Evolutionary conservation across 257 asterid species (phyloP).

Genomic region (Henckelia pumila): DNA sequence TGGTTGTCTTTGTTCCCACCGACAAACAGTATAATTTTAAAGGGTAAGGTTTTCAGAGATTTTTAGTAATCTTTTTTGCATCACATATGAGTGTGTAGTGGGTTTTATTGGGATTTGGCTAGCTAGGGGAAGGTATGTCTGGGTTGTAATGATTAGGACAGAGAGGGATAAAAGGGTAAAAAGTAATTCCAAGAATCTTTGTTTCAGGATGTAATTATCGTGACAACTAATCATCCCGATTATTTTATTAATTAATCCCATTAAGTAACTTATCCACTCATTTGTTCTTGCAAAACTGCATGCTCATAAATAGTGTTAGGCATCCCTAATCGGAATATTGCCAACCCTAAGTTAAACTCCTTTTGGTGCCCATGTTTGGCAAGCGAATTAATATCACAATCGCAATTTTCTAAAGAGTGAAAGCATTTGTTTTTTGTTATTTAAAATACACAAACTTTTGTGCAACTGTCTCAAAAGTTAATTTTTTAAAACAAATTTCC

Average conservation of each 20-base stretch:
- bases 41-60: background rate
- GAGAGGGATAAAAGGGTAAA: conserved; percentile 7
- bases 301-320: background rate
- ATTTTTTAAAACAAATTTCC: too few species aligned
- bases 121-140: conserved; percentile 18
- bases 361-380: too few species aligned
- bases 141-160: conserved; percentile 34
- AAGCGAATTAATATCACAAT: too few species aligned
- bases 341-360: too few species aligned
- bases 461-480: too few species aligned
- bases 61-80: background rate
- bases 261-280: background rate
- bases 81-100: background rate
- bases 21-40: background rate
- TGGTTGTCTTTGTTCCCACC: background rate
- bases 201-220: conserved; percentile 18
- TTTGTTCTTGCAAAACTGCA: background rate
- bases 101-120: conserved; percentile 17
- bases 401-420: background rate
- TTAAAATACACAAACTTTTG: too few species aligned
- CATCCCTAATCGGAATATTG: background rate
- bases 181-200: conserved; percentile 29
- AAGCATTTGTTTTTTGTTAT: background rate
- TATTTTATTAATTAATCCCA: background rate
- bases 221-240: background rate